Evolutionary conservation across 352 stramenopile species (phyloP), one percentile per base, ranked within the genome.

Genomic region (Globisporangium cylindrosporum): DNA sequence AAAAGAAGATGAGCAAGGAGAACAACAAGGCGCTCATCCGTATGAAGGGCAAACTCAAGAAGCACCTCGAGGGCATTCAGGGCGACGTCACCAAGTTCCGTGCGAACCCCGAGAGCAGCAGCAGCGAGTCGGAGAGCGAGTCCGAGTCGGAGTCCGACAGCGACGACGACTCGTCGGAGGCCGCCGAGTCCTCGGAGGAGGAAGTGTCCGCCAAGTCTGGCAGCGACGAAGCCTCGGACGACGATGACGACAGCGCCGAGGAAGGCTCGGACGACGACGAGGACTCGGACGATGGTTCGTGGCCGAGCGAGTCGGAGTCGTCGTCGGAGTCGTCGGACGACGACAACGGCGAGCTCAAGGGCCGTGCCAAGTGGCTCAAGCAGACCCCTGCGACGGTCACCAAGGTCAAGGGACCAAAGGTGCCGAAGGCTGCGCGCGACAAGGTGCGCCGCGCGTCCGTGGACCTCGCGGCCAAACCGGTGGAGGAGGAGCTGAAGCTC

Each of bases 21-120:
- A 98, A 99, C 80, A 96, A 84, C 65, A 96, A 98, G 73, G 93
- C 95, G 51, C 85, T 99, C 12, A 99, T 99, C 75, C 86, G 95
- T 20, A 99, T 99, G 95, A 99, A 99, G 87, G 88, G 98, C 59
- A 97, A 94, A 74, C 73, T 99, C 55, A 98, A 98, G 74, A 99
- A 99, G 82, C 91, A 98, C 77, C 92, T 98, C 65, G 97, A 99
- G 68, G 73, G 82, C n/a, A 96, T 98, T 69, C 77, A 84, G 59
- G 76, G 76, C 41, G 82, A 97, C 57, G 89, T 98, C 66, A 81
- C 96, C 63, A 86, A 93, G 68, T 98, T 98, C 83, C 83, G 92
- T 20, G 84, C 89, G 57, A 92, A 98, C 80, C 96, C 96, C 8
- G 78, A 97, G 53, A 87, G 84, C 34, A 89, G 77, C 32, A 92